phyloP scores from a whole-genome alignment of 176 grass and related monocot genomes.

The Aegilops umbellulata region DNA sequence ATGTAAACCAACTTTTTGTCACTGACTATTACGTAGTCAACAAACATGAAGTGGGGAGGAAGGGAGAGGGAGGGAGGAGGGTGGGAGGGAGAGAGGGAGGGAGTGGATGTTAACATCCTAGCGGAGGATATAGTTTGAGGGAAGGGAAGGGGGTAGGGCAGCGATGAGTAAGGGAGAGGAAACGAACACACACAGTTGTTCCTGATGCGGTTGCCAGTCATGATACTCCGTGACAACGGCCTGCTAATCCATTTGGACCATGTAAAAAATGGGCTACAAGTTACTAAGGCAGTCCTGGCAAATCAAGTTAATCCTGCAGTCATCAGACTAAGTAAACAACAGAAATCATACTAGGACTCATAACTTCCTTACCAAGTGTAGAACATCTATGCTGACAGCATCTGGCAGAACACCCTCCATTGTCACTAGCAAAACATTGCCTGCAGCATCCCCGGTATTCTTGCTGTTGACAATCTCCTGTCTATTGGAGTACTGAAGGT shows the following conservation, averaged over 20 bases:
- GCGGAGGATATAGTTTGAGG: conserved; percentile 7
- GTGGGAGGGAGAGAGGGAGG: conserved; percentile 2
- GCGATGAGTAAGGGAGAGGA: conserved; percentile 68
- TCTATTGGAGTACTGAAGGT: conserved; percentile 97
- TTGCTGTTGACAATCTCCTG: conserved; percentile 89
- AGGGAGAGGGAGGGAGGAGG: conserved; percentile 18
- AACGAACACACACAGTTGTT: conserved; percentile 87
- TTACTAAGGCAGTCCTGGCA: conserved; percentile 52
- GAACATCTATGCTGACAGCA: conserved; percentile 91
- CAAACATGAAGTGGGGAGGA: conserved; percentile 8
- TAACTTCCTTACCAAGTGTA: conserved; percentile 79
- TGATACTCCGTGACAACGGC: conserved; percentile 72
- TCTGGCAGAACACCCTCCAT: conserved; percentile 85
- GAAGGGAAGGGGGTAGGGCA: conserved; percentile 36
- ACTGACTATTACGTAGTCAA: conserved; percentile 1
- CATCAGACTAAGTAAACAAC: conserved; percentile 39
- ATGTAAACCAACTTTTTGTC: conserved; percentile 9
- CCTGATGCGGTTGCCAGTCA: conserved; percentile 78
- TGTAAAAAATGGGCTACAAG: conserved; percentile 56
- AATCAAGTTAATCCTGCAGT: conserved; percentile 52
- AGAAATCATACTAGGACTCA: conserved; percentile 25
- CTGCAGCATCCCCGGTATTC: conserved; percentile 61
- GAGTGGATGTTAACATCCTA: conserved; percentile 1
- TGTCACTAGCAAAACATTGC: conserved; percentile 82
- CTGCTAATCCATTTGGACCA: conserved; percentile 78